Evolutionary conservation across 768 basidiomycete species (phyloP), one percentile per base, ranked within the genome.

Genomic region (Dendrothele bispora): DNA sequence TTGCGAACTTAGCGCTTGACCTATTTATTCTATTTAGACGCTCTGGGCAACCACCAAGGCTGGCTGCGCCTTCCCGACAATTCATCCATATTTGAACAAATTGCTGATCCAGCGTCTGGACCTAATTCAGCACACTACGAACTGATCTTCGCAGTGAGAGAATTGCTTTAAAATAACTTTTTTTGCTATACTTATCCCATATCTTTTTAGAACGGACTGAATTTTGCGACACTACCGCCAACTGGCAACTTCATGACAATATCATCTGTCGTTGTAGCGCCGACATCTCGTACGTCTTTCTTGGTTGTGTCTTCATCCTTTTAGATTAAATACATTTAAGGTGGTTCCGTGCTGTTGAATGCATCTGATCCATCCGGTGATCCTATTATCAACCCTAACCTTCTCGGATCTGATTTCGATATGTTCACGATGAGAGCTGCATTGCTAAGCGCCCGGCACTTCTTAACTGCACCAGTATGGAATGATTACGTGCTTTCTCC

Each of bases 301-400:
- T n/a, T 29, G 7, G 18, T 46, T 18, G 17, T 24, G 18, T 14
- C 14, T 4, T 27, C 27, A 24, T 10, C 32, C 15, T 21, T 25
- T 32, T 32, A 32, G 10, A 15, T 18, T 22, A 5, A 7, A 17
- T 45, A 12, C n/a, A 29, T 28, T 46, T 3, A 28, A 63, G 61
- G 61, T 27, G 62, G 62, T 2, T 50, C 50, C 4, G 27, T 64
- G 6, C 54, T 49, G 5, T 48, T 75, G 50, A 71, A 63, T 37
- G 68, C 70, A 14, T 67, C 60, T 24, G 55, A 67, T 52, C 61
- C 72, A 17, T 74, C 74, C 59, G 64, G 62, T 36, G 39, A 60
- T 18, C 76, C 78, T 0, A 21, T 62, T n/a, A 75, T 79, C 61
- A 67, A 79, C 53, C 70, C 74, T 1, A 68, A 69, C 38, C 68